Conservation (phyloP, 345 rosid species). For the Excoecaria agallocha region DNA sequence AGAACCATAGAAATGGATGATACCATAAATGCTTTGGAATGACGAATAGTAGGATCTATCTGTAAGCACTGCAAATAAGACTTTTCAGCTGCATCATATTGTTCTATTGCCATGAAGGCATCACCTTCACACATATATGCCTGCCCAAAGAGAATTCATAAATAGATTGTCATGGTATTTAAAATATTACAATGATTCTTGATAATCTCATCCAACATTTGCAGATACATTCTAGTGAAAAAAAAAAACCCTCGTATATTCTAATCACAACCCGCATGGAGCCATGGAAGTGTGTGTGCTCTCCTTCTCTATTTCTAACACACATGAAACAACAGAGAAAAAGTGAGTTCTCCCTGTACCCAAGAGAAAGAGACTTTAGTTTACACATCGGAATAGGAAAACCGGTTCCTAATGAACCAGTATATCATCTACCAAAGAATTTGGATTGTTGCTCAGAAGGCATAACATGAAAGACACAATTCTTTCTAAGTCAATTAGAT, state of each 20-base stretch:
- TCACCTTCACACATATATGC: no score
- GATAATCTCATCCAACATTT: neutral
- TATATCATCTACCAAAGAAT: neutral
- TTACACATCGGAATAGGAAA: neutral
- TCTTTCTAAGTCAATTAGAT: neutral
- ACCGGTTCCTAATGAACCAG: neutral
- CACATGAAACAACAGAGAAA: neutral
- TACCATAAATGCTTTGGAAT: slow-evolving; percentile 79
- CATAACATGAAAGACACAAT: neutral
- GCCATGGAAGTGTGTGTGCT: neutral
- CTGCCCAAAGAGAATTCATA: no score
- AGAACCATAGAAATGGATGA: neutral
- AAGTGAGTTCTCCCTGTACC: neutral
- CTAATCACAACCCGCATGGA: neutral
- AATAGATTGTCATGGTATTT: no score
- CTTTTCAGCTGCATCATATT: slow-evolving; percentile 63
- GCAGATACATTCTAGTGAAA: neutral
- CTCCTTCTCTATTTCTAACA: neutral
- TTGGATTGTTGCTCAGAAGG: neutral
- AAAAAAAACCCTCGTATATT: neutral
- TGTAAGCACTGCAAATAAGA: slow-evolving; percentile 55
- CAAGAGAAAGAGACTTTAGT: neutral
- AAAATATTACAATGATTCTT: neutral
- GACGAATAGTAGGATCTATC: slow-evolving; percentile 68
- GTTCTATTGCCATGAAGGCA: slow-evolving; percentile 55